These are phyloP conservation scores for Penicillium mononematosum DNA, from an alignment of 495 filamentous ascomycete species.

Conservation along the genomic window DNA sequence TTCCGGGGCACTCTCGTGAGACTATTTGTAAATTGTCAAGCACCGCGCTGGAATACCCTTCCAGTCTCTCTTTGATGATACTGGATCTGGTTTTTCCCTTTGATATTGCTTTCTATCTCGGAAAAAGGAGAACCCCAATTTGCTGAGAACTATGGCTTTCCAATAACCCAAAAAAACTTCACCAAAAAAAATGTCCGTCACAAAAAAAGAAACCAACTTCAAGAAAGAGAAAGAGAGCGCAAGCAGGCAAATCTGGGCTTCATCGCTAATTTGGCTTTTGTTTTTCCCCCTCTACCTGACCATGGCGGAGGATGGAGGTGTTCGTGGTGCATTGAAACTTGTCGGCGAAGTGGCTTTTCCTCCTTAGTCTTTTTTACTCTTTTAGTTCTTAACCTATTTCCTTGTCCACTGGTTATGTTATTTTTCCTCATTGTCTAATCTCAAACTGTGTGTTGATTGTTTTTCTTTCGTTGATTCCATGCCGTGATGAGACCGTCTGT, in stretches of 20 bases:
- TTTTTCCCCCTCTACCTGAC: conserved; percentile 41
- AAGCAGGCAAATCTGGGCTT: conserved; percentile 37
- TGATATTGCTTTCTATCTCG: conserved; percentile 8
- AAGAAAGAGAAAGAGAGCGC: conserved; percentile 36
- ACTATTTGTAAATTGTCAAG: conserved; percentile 30
- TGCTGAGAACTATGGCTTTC: conserved; percentile 7
- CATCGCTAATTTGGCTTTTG: conserved; percentile 33
- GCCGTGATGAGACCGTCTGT: conserved; percentile 4
- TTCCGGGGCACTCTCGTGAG: conserved; percentile 19
- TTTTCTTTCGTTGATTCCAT: background rate
- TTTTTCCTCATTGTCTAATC: conserved; percentile 26
- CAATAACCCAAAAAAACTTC: conserved; percentile 15
- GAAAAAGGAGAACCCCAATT: conserved; percentile 17
- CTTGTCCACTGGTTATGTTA: conserved; percentile 19
- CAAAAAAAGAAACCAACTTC: conserved; percentile 23
- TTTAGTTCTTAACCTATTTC: conserved; percentile 22
- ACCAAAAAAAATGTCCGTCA: conserved; percentile 15
- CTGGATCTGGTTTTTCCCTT: conserved; percentile 17
- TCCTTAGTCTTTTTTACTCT: conserved; percentile 22
- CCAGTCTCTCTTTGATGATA: conserved; percentile 15
- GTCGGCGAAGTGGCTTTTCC: conserved; percentile 32
- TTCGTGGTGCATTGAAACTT: conserved; percentile 45
- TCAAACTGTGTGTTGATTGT: conserved; percentile 17
- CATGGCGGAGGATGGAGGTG: conserved; percentile 46
- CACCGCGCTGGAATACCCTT: conserved; percentile 8